phyloP scores from a whole-genome alignment of 176 grass and related monocot genomes.

The Carex cristatella region DNA sequence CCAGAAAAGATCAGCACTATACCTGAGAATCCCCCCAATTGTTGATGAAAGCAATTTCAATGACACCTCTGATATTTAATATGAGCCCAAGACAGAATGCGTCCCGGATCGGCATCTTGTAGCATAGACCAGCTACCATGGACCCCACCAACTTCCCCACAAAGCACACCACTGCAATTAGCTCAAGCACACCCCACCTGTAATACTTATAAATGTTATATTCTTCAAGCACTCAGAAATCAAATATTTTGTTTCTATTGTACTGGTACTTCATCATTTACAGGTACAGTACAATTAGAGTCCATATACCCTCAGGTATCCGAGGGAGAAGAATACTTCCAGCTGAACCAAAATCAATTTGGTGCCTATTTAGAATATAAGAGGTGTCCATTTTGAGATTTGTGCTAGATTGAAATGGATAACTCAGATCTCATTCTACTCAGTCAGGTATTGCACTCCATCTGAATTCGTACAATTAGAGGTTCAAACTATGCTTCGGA shows the following conservation, averaged over 20 bases:
- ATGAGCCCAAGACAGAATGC: conserved; percentile 51
- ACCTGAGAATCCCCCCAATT: conserved; percentile 65
- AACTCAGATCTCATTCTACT: too few relatives aligned
- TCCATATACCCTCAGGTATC: too few relatives aligned
- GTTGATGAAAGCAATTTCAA: conserved; percentile 68
- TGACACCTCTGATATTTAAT: conserved; percentile 60
- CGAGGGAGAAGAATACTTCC: too few relatives aligned
- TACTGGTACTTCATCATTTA: neutral
- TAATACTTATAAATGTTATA: neutral
- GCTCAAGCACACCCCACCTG: conserved; percentile 51
- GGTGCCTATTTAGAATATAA: too few relatives aligned
- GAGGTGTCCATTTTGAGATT: too few relatives aligned
- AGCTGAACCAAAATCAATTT: too few relatives aligned
- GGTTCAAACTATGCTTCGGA: neutral
- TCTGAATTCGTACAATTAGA: too few relatives aligned
- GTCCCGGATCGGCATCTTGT: conserved; percentile 46
- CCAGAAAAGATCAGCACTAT: neutral
- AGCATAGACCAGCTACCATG: conserved; percentile 42
- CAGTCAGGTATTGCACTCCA: too few relatives aligned
- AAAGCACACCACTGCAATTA: conserved; percentile 55
- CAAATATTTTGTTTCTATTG: neutral
- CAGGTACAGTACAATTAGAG: neutral
- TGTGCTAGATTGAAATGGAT: too few relatives aligned
- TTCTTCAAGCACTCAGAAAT: neutral
- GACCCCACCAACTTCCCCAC: conserved; percentile 54